phyloP scores from a whole-genome alignment of 306 rosid species.

The cucumber (Cucumis sativus) region DNA sequence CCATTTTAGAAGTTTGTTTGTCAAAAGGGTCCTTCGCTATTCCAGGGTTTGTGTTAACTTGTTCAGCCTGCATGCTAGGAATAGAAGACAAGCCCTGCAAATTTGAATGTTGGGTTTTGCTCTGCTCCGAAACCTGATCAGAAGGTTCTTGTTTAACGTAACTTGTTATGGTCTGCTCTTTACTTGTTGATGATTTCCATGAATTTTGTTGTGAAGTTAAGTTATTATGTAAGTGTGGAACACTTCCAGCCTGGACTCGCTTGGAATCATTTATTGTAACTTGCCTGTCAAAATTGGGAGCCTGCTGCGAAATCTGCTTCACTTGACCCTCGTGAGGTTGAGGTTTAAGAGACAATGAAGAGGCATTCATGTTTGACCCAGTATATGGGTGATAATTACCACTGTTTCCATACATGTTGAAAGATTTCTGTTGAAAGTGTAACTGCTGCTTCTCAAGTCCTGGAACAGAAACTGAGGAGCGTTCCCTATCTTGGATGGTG shows the following conservation, averaged over 20 bases:
- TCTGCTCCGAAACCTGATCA: slow-evolving; percentile 57
- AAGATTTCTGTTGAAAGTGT: slow-evolving; percentile 42
- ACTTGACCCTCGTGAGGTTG: slow-evolving; percentile 54
- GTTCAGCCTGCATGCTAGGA: slow-evolving; percentile 48
- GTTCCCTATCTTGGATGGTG: slow-evolving; percentile 49
- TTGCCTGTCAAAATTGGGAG: slow-evolving; percentile 47
- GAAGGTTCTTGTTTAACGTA: slow-evolving; percentile 54
- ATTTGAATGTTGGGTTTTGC: slow-evolving; percentile 35
- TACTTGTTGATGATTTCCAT: slow-evolving; percentile 50
- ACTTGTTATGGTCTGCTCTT: slow-evolving; percentile 39
- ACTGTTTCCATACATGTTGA: slow-evolving; percentile 42
- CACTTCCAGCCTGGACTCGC: slow-evolving; percentile 57
- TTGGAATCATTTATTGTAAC: slow-evolving; percentile 43
- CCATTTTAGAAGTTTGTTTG: slow-evolving; percentile 48
- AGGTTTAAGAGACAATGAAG: slow-evolving; percentile 41
- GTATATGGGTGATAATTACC: slow-evolving; percentile 49
- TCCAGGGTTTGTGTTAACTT: slow-evolving; percentile 40
- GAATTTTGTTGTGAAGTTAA: slow-evolving; percentile 41
- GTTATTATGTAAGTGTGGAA: slow-evolving; percentile 36
- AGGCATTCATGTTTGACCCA: slow-evolving; percentile 41
- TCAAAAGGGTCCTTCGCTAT: slow-evolving; percentile 29
- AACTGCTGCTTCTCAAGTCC: slow-evolving; percentile 41
- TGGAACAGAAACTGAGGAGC: slow-evolving; percentile 41
- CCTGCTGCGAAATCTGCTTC: slow-evolving; percentile 52
- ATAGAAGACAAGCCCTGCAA: slow-evolving; percentile 49